A percentile compares a stretch with the other conserved stretches of the same genome.
Conservation (phyloP, 129 eudicot genomes). For the Tagetes patula region DNA sequence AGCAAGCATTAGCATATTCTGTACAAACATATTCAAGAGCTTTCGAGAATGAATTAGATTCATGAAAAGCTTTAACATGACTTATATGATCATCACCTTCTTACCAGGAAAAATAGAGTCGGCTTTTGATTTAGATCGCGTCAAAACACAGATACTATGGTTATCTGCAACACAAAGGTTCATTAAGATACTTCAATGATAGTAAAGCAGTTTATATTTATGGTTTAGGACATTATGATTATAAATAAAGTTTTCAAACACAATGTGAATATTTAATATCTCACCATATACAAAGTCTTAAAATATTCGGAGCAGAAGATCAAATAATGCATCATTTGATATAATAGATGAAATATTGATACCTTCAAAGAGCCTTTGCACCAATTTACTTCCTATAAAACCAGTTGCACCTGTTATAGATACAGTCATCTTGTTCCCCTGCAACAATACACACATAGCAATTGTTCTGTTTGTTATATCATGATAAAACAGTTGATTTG, state of each 20-base stretch:
- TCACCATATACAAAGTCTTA: slow-evolving; percentile 8
- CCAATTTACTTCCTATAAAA: slow-evolving; percentile 82
- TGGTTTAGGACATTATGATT: not conserved
- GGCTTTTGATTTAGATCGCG: slow-evolving; percentile 85
- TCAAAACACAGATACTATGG: slow-evolving; percentile 78
- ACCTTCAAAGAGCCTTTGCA: slow-evolving; percentile 87
- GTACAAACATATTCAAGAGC: not conserved
- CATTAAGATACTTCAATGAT: slow-evolving; percentile 15
- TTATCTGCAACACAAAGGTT: slow-evolving; percentile 52
- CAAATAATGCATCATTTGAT: not conserved
- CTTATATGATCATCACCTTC: slow-evolving; percentile 69
- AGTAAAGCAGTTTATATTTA: not conserved
- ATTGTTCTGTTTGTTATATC: not conserved
- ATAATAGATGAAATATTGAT: slow-evolving; percentile 18
- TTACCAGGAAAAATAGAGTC: slow-evolving; percentile 93
- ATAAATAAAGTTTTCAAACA: not conserved
- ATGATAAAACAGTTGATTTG: not conserved
- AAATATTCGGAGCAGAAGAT: not conserved
- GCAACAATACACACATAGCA: slow-evolving; percentile 23
- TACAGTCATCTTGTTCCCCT: slow-evolving; percentile 76
- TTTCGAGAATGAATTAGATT: not conserved
- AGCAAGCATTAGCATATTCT: slow-evolving; percentile 1
- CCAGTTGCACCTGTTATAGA: slow-evolving; percentile 98
- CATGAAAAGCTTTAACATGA: slow-evolving; percentile 18
- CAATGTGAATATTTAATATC: not conserved